A percentile compares a stretch with the other conserved stretches of the same genome.
Evolutionary conservation across 148 eudicot genomes (phyloP).

Genomic region (Salicornia ramosissima): DNA sequence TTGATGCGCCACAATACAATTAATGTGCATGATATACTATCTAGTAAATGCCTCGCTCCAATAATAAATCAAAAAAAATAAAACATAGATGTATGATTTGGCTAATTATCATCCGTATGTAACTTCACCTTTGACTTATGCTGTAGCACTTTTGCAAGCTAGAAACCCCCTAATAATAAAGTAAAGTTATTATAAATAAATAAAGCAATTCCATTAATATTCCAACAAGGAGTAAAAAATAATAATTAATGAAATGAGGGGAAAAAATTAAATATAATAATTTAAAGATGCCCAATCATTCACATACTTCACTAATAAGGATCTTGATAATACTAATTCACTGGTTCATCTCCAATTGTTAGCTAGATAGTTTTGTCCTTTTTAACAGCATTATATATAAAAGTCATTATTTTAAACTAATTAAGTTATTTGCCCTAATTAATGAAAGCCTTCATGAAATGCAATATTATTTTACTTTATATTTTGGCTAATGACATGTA

Average conservation of each 20-base stretch:
- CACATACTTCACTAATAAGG: conserved; percentile 10
- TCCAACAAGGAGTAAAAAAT: not conserved
- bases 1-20: conserved; percentile 8
- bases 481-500: not conserved
- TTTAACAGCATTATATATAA: not conserved
- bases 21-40: not conserved
- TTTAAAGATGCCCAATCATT: conserved; percentile 24
- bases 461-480: not conserved
- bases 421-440: not conserved
- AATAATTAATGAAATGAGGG: no score
- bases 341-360: not conserved
- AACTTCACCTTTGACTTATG: conserved; percentile 22
- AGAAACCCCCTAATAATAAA: not conserved
- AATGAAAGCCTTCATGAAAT: no score
- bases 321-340: not conserved
- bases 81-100: conserved; percentile 1
- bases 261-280: not conserved
- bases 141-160: conserved; percentile 12
- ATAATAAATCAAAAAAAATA: no score
- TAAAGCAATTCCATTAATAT: conserved; percentile 20
- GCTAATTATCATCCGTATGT: conserved; percentile 19
- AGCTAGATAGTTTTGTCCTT: not conserved
- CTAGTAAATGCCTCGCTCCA: no score
- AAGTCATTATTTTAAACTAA: not conserved
- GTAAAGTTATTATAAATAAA: conserved; percentile 5